Percentiles rank a stretch among this genome's conserved stretches.
Conservation (phyloP, 2,329 filamentous ascomycete genomes). For the Cladorrhinum sp. region DNA sequence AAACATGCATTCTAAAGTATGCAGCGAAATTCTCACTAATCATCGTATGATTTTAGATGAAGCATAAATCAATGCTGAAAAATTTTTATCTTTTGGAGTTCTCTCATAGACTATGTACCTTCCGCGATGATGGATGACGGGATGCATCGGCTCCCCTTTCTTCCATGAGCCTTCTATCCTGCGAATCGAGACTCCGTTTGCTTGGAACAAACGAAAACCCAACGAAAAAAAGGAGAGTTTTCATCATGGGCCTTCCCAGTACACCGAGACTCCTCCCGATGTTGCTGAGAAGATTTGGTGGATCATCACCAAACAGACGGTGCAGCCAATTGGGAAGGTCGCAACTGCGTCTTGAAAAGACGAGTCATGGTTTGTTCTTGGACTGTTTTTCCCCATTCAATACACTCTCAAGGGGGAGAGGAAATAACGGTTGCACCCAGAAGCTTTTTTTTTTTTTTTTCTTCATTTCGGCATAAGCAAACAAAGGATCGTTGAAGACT, state of each 20-base stretch:
- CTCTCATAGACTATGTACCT: too few species aligned
- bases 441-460: too few species aligned
- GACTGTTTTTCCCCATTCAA: conserved; percentile 5
- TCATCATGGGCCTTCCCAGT: not conserved
- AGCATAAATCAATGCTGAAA: too few species aligned
- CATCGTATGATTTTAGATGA: not conserved
- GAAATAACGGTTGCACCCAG: too few species aligned
- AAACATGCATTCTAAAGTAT: too few species aligned
- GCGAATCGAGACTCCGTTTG: not conserved
- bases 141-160: not conserved
- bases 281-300: not conserved
- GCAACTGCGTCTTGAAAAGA: conserved; percentile 8
- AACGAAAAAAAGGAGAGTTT: not conserved
- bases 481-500: not conserved
- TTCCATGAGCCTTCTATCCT: not conserved
- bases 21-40: too few species aligned
- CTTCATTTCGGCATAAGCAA: not conserved
- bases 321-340: conserved; percentile 6
- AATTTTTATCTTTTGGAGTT: too few species aligned
- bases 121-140: too few species aligned
- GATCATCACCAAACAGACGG: not conserved
- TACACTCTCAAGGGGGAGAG: not conserved
- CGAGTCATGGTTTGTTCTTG: conserved; percentile 15
- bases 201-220: not conserved
- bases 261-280: not conserved